phyloP scores from a whole-genome alignment of 306 rosid species.

The Arachis stenosperma region DNA sequence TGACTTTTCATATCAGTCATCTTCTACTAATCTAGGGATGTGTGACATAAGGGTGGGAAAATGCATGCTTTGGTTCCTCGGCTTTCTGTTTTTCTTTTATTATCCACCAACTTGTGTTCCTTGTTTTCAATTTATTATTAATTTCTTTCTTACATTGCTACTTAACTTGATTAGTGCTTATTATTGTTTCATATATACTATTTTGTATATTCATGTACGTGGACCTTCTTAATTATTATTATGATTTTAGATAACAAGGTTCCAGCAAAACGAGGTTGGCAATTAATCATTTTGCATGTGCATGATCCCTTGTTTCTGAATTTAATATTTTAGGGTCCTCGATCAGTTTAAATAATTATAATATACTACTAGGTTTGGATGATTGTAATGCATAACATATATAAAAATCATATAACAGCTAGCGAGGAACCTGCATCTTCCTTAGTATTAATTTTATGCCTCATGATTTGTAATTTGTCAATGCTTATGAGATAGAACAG shows the following conservation, averaged over 20 bases:
- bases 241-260: slow-evolving; percentile 26
- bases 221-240: slow-evolving; percentile 4
- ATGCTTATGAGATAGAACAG: too few species aligned
- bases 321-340: slow-evolving; percentile 30
- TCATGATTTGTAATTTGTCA: too few species aligned
- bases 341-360: slow-evolving; percentile 23
- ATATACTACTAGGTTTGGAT: slow-evolving; percentile 10
- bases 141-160: slow-evolving; percentile 13
- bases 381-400: neutral
- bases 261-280: slow-evolving; percentile 65
- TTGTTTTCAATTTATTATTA: slow-evolving; percentile 38
- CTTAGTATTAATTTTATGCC: too few species aligned
- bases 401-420: neutral
- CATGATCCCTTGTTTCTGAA: slow-evolving; percentile 46
- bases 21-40: slow-evolving; percentile 49
- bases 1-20: slow-evolving; percentile 66
- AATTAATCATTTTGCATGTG: slow-evolving; percentile 62
- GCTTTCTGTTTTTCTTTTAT: slow-evolving; percentile 56
- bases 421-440: neutral
- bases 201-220: neutral
- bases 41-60: slow-evolving; percentile 46
- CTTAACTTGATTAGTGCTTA: slow-evolving; percentile 15
- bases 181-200: slow-evolving; percentile 7
- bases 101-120: slow-evolving; percentile 59
- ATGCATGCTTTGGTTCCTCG: slow-evolving; percentile 66